These are phyloP conservation scores for Dalechampia spathulata DNA, from an alignment of 441 rosid species.

Conservation along the genomic window DNA sequence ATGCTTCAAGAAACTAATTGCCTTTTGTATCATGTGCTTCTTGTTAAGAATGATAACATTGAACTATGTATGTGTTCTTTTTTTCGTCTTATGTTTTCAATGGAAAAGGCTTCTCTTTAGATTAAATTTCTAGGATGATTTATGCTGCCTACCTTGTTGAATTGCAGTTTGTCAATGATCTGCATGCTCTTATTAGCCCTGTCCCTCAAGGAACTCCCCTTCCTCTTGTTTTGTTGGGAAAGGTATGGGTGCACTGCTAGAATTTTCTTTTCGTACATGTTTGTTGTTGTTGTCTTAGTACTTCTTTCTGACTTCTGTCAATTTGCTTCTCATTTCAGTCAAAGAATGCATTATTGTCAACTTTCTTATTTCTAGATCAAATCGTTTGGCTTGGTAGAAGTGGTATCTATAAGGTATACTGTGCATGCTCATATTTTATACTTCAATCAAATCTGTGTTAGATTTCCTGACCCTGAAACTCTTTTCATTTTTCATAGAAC, in stretches of 20 bases:
- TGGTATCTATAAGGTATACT: slow-evolving; percentile 77
- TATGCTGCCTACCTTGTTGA: slow-evolving; percentile 10
- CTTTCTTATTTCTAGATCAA: slow-evolving; percentile 97
- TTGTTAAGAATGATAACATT: neutral
- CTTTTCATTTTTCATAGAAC: slow-evolving; percentile 37
- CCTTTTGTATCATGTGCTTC: neutral
- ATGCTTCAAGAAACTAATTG: neutral
- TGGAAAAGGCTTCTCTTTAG: too few relatives aligned
- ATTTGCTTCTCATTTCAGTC: slow-evolving; percentile 48
- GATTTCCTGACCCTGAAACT: neutral
- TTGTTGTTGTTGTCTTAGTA: neutral
- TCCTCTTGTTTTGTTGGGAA: slow-evolving; percentile 78
- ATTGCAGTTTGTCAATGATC: slow-evolving; percentile 91
- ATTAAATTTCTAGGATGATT: slow-evolving; percentile 10
- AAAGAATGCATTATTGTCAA: slow-evolving; percentile 77
- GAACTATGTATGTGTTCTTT: neutral
- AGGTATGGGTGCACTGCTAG: slow-evolving; percentile 35
- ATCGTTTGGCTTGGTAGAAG: slow-evolving; percentile 91
- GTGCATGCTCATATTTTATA: neutral
- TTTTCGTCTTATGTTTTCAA: neutral
- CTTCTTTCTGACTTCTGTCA: slow-evolving; percentile 6
- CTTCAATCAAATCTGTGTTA: slow-evolving; percentile 4
- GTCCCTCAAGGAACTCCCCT: slow-evolving; percentile 90
- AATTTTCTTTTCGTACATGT: neutral
- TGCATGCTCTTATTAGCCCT: slow-evolving; percentile 80